phyloP scores from a whole-genome alignment of 1,284 basidiomycete genomes.

The Boletus smithii region DNA sequence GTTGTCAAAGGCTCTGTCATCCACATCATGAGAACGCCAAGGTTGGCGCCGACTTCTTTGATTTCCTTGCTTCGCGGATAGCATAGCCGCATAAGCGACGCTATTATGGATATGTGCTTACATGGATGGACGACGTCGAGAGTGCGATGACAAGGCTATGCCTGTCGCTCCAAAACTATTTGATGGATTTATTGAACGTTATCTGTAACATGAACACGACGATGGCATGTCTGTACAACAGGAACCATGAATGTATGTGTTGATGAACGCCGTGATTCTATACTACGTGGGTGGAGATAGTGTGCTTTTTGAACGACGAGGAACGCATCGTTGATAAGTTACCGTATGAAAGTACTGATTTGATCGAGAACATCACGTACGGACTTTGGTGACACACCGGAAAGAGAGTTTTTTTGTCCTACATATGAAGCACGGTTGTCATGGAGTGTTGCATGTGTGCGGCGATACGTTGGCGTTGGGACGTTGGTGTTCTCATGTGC shows the following conservation, averaged over 20 bases:
- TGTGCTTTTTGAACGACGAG: neutral
- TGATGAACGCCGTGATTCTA: conserved; percentile 1
- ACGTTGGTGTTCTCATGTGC: too few species aligned
- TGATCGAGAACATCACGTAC: conserved; percentile 7
- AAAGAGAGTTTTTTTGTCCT: too few species aligned
- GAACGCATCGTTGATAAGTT: too few species aligned
- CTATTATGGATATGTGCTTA: neutral
- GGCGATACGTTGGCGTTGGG: too few species aligned
- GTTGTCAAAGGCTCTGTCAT: conserved; percentile 4
- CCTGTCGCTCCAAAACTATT: neutral
- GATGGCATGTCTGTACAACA: too few species aligned
- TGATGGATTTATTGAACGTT: too few species aligned
- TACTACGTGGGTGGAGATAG: too few species aligned
- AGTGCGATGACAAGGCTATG: conserved; percentile 8
- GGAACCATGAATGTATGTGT: too few species aligned
- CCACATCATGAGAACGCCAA: conserved; percentile 10
- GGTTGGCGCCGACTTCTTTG: neutral
- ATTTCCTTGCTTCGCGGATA: conserved; percentile 27
- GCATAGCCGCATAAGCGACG: neutral
- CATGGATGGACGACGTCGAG: neutral
- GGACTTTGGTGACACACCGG: conserved; percentile 5
- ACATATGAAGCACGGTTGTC: conserved; percentile 11
- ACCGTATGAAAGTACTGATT: neutral
- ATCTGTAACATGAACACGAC: too few species aligned
- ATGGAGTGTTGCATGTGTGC: too few species aligned